Percentiles rank a stretch among this genome's conserved stretches.
phyloP scores from a whole-genome alignment of 2,329 filamentous ascomycete genomes.

The Fusarium drepaniforme region DNA sequence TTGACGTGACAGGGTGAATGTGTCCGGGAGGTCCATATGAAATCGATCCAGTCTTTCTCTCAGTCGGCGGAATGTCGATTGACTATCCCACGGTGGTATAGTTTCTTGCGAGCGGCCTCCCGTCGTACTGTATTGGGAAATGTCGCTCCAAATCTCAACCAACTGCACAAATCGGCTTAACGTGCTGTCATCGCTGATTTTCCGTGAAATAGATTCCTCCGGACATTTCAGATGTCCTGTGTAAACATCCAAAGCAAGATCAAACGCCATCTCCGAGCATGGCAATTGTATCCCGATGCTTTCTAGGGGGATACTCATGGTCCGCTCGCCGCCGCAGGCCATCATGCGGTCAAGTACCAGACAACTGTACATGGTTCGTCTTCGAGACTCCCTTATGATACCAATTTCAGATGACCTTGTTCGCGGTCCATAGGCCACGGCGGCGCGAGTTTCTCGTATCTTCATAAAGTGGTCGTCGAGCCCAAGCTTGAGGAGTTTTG shows the following conservation, averaged over 20 bases:
- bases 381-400: conserved; percentile 72
- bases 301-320: conserved; percentile 68
- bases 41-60: conserved; percentile 59
- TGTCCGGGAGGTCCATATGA: conserved; percentile 60
- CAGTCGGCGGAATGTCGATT: conserved; percentile 67
- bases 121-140: conserved; percentile 66
- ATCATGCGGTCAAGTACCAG: conserved; percentile 79
- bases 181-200: conserved; percentile 58
- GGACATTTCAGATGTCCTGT: conserved; percentile 59
- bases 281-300: conserved; percentile 76
- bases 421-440: neutral
- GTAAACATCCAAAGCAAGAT: conserved; percentile 69
- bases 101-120: conserved; percentile 63
- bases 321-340: conserved; percentile 72
- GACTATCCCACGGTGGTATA: conserved; percentile 70
- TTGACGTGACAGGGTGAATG: conserved; percentile 68
- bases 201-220: conserved; percentile 33
- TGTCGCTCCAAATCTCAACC: conserved; percentile 70
- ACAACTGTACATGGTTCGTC: conserved; percentile 81
- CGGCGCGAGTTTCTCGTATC: neutral
- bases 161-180: conserved; percentile 68
- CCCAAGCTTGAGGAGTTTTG: conserved; percentile 71
- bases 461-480: conserved; percentile 59
- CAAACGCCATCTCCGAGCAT: conserved; percentile 74
- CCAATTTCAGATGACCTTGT: conserved; percentile 39